Evolutionary conservation across 495 filamentous ascomycete genomes (phyloP), one percentile per base, ranked within the genome.

Genomic region (Penicillium macrosclerotiorum): DNA sequence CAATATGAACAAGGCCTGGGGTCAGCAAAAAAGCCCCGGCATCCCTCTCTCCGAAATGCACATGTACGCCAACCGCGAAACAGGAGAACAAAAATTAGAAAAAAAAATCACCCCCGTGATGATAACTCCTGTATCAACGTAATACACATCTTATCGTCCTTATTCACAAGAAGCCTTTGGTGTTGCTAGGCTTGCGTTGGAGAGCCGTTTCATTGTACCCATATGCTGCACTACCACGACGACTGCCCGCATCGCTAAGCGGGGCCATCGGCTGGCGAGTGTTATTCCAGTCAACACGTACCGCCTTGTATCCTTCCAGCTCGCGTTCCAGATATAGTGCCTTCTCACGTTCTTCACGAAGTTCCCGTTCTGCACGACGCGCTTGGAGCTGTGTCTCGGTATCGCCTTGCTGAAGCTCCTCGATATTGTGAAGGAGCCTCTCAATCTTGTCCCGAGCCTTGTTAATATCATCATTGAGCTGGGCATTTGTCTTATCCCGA

Each of bases 371-470:
- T 2, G 89, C 88, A 7, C 93, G 80, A 27, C 91, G 83, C 8
- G 86, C 82, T 22, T 82, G 69, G 9, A 98, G 73, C 63, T 95
- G 87, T 16, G 80, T 81, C n/a, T 82, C 77, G 17, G 83, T 85
- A 54, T 96, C 91, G 22, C 80, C 83, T 20, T 86, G 77, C 63
- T 98, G 91, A 22, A 98, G 82, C 57, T 97, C 93, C 55, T 97
- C 91, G 52, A 98, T 94, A 6, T 88, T 88, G 51, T 81, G 75
- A 30, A 98, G 85, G 2, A 96, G 80, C 45, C 89, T 89, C 44
- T 91, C 89, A 47, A 88, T 79, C 69, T 91, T 94, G 62, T 96
- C 93, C 30, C 93, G 88, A 53, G 85, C 77, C 54, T 90, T 86
- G 39, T 71, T 70, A 35, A 96, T 69, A 47, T 97, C 93, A 23